Evolutionary conservation across 2,329 filamentous ascomycete species (phyloP).

Genomic region (Fusarium multiceps): DNA sequence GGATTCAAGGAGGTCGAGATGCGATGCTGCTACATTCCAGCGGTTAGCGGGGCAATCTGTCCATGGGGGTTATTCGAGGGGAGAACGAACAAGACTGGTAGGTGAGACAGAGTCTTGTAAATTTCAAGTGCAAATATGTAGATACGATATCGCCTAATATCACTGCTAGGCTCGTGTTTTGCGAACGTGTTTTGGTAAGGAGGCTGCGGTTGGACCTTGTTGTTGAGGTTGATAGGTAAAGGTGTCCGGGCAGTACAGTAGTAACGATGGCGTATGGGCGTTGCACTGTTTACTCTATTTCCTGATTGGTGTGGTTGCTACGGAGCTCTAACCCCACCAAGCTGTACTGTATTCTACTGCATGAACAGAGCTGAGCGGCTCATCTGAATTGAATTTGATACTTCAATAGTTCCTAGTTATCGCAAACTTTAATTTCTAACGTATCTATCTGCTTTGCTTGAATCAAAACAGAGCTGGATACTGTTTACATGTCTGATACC

Average conservation of each 20-base stretch:
- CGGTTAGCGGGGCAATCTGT: slow-evolving; percentile 56
- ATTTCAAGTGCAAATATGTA: slow-evolving; percentile 6
- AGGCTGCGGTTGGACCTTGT: slow-evolving; percentile 13
- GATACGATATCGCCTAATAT: slow-evolving; percentile 17
- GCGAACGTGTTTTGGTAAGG: slow-evolving; percentile 15
- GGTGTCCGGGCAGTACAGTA: slow-evolving; percentile 13
- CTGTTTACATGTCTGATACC: not conserved
- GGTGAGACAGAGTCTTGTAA: slow-evolving; percentile 30
- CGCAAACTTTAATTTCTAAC: not conserved
- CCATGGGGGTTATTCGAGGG: slow-evolving; percentile 15
- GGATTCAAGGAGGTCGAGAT: slow-evolving; percentile 20
- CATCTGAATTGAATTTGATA: not conserved
- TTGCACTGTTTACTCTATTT: slow-evolving; percentile 48
- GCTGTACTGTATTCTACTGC: not conserved
- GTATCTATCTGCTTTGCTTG: not conserved
- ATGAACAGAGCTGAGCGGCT: not conserved
- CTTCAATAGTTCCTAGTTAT: slow-evolving; percentile 7
- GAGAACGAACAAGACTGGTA: slow-evolving; percentile 29
- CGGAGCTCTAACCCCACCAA: slow-evolving; percentile 44
- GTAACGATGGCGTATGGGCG: slow-evolving; percentile 30
- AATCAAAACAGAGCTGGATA: not conserved
- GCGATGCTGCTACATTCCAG: slow-evolving; percentile 52
- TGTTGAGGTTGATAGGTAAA: slow-evolving; percentile 33
- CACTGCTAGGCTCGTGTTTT: slow-evolving; percentile 19
- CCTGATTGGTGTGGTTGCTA: slow-evolving; percentile 50